Evolutionary conservation across 2,329 filamentous ascomycete genomes (phyloP).

Genomic region (Xylariaceae sp.): DNA sequence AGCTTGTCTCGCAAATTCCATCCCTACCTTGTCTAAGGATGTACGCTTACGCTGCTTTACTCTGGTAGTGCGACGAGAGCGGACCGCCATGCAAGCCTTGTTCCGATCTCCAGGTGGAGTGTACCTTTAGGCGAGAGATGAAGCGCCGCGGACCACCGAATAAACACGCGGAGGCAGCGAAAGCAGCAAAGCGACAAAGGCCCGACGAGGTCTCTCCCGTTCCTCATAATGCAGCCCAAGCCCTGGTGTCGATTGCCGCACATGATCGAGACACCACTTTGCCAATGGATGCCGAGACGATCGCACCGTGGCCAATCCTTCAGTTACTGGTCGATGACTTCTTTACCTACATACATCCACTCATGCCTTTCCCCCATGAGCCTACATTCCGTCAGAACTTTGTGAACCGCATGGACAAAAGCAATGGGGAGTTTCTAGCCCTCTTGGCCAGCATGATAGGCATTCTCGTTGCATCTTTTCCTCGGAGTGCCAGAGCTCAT

Average conservation of each 20-base stretch:
- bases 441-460: conserved; percentile 72
- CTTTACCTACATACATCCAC: conserved; percentile 76
- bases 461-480: conserved; percentile 70
- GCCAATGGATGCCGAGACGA: conserved; percentile 60
- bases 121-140: conserved; percentile 53
- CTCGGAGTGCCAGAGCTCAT: conserved; percentile 64
- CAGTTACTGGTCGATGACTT: conserved; percentile 73
- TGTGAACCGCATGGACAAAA: conserved; percentile 60
- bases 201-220: conserved; percentile 35
- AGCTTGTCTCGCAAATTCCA: too few species aligned
- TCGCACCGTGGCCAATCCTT: conserved; percentile 65
- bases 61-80: conserved; percentile 45
- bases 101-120: conserved; percentile 52
- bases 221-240: conserved; percentile 44
- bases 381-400: conserved; percentile 71
- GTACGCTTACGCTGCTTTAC: conserved; percentile 1
- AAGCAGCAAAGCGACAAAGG: conserved; percentile 45
- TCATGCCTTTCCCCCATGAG: conserved; percentile 75
- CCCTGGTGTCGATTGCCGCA: conserved; percentile 41
- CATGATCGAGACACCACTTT: conserved; percentile 28
- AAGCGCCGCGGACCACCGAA: conserved; percentile 57
- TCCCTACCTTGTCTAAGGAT: neutral
- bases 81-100: conserved; percentile 55
- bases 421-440: conserved; percentile 63
- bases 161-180: conserved; percentile 53